Evolutionary conservation across 2,329 filamentous ascomycete species (phyloP).

Genomic region (Trichoderma endophyticum): DNA sequence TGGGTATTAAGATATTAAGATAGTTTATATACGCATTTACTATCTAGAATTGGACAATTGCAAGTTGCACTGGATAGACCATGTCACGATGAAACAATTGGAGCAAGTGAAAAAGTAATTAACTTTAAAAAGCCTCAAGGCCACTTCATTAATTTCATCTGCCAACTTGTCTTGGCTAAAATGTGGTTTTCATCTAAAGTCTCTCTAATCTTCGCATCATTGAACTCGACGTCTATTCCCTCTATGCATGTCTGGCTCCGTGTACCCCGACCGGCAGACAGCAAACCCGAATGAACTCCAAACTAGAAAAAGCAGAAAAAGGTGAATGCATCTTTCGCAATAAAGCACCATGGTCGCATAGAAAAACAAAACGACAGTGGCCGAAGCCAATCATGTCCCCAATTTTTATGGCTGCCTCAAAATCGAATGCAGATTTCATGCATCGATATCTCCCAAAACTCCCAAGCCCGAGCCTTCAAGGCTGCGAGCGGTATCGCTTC

Average conservation of each 20-base stretch:
- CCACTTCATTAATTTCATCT: constrained; percentile 3
- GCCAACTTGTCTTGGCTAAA: neutral
- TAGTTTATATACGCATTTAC: neutral
- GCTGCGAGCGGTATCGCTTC: neutral
- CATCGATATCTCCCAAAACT: constrained; percentile 15
- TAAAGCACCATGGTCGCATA: constrained; percentile 7
- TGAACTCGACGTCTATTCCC: constrained; percentile 19
- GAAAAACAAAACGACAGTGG: neutral
- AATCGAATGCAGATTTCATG: constrained; percentile 5
- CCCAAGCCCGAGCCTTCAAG: neutral
- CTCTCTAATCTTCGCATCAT: constrained; percentile 18
- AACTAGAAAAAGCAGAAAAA: constrained; percentile 17
- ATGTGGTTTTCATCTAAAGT: constrained; percentile 11
- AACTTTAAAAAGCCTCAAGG: neutral
- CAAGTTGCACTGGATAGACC: neutral
- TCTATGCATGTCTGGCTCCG: constrained; percentile 19
- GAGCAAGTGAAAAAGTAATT: neutral
- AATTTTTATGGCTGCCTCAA: constrained; percentile 7
- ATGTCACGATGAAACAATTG: neutral
- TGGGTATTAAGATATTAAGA: neutral
- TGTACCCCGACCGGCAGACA: constrained; percentile 18
- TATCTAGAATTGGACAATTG: too few relatives aligned
- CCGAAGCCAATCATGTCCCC: neutral
- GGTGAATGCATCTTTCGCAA: constrained; percentile 8
- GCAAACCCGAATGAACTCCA: constrained; percentile 23